Evolutionary conservation across 148 eudicot genomes (phyloP).

Genomic region (Diospyros lotus): DNA sequence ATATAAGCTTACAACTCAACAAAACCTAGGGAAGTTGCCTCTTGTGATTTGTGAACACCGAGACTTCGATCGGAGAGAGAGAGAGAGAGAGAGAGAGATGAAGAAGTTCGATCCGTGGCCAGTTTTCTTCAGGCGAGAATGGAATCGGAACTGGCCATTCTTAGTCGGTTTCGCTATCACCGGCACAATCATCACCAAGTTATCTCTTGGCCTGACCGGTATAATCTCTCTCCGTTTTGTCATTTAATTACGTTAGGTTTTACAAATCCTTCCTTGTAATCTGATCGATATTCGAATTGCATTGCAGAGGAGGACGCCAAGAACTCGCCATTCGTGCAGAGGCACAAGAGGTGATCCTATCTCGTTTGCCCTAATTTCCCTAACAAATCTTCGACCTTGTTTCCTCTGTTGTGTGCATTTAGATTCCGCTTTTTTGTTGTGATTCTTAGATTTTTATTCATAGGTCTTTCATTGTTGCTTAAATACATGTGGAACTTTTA

Average conservation of each 20-base stretch:
- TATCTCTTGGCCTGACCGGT: slow-evolving; percentile 16
- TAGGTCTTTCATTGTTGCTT: no score
- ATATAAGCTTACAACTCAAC: no score
- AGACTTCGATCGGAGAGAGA: background rate
- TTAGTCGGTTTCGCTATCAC: slow-evolving; percentile 17
- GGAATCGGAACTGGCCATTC: slow-evolving; percentile 15
- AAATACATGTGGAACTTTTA: no score
- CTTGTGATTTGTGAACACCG: no score
- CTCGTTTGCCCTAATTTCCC: no score
- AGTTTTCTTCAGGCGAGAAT: slow-evolving; percentile 14
- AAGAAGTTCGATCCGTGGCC: slow-evolving; percentile 20
- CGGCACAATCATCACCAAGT: slow-evolving; percentile 10
- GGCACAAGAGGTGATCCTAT: slow-evolving; percentile 41
- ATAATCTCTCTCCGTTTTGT: background rate
- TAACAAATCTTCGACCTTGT: no score
- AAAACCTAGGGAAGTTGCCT: no score
- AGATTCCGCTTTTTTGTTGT: no score
- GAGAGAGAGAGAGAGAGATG: slow-evolving; percentile 1
- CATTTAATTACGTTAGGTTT: background rate
- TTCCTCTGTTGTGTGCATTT: no score
- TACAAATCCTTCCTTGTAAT: background rate
- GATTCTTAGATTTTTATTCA: no score
- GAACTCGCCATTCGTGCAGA: slow-evolving; percentile 71
- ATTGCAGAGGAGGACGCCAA: slow-evolving; percentile 72
- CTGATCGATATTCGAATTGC: background rate